Percentiles rank a stretch among this genome's conserved stretches.
These are phyloP conservation scores for Solanum aculeatissimum DNA, from an alignment of 305 asterid genomes.

Conservation along the genomic window DNA sequence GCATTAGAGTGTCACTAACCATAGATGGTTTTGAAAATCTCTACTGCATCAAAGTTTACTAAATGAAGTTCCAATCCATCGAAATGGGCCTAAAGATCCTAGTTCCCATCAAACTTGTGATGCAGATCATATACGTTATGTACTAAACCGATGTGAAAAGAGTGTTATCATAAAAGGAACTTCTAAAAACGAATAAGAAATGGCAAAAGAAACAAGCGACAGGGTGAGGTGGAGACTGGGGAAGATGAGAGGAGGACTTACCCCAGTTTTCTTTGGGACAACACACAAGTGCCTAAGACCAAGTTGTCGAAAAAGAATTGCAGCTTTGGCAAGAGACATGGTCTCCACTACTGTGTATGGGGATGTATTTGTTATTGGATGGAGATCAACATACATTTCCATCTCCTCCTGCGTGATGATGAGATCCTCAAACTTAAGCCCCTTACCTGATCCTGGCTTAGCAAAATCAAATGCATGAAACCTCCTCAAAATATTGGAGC, in stretches of 20 bases:
- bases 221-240: background rate
- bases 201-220: background rate
- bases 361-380: slow-evolving; percentile 77
- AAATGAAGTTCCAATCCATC: background rate
- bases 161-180: background rate
- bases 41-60: background rate
- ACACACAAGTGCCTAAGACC: slow-evolving; percentile 89
- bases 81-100: background rate
- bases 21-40: background rate
- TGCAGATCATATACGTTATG: background rate
- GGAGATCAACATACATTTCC: slow-evolving; percentile 91
- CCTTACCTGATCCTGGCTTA: slow-evolving; percentile 89
- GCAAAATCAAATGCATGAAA: slow-evolving; percentile 78
- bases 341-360: slow-evolving; percentile 89
- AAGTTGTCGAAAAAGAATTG: slow-evolving; percentile 72
- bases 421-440: slow-evolving; percentile 69
- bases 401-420: slow-evolving; percentile 53
- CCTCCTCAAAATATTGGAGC: slow-evolving; percentile 29
- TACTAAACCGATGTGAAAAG: background rate
- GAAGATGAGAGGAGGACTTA: slow-evolving; percentile 13
- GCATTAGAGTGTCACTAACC: background rate
- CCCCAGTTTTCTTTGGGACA: slow-evolving; percentile 80
- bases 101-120: background rate
- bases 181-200: background rate
- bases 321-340: slow-evolving; percentile 97